phyloP scores from a whole-genome alignment of 495 filamentous ascomycete genomes.

The Cercophora newfieldiana region DNA sequence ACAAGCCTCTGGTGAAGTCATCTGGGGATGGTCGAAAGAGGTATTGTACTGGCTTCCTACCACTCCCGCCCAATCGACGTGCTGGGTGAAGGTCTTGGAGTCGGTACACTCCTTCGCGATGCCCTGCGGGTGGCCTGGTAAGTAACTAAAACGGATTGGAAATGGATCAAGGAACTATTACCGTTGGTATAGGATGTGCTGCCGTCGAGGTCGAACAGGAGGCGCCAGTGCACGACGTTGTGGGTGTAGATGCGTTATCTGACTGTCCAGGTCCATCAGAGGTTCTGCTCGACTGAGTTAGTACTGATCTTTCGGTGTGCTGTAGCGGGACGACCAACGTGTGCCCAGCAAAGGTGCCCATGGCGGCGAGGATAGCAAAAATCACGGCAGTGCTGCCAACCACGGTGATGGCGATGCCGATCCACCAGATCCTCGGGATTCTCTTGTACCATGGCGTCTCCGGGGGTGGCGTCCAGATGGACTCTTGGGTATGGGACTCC shows the following conservation, averaged over 20 bases:
- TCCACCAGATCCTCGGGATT: constrained; percentile 23
- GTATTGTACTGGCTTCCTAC: background rate
- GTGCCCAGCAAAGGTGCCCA: constrained; percentile 18
- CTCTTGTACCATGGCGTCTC: constrained; percentile 29
- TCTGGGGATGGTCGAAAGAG: background rate
- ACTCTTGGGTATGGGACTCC: constrained; percentile 14
- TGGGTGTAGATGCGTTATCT: background rate
- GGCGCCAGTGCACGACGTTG: background rate
- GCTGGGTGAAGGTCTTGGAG: constrained; percentile 19
- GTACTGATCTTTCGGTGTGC: background rate
- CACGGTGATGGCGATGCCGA: constrained; percentile 18
- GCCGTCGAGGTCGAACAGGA: background rate
- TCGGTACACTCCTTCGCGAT: constrained; percentile 17
- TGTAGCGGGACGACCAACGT: constrained; percentile 14
- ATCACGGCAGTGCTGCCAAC: constrained; percentile 29
- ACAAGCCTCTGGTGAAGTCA: constrained; percentile 20
- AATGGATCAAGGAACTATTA: background rate
- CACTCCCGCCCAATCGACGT: constrained; percentile 20
- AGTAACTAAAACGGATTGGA: background rate
- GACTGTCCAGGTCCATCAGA: background rate
- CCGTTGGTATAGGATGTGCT: background rate
- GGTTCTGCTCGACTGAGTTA: background rate
- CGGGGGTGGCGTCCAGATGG: constrained; percentile 23
- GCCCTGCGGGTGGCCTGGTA: background rate
- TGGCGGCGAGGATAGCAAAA: constrained; percentile 32